A percentile compares a stretch with the other conserved stretches of the same genome.
Evolutionary conservation across 805 yeast genomes (phyloP).

Genomic region (Candida oleophila): DNA sequence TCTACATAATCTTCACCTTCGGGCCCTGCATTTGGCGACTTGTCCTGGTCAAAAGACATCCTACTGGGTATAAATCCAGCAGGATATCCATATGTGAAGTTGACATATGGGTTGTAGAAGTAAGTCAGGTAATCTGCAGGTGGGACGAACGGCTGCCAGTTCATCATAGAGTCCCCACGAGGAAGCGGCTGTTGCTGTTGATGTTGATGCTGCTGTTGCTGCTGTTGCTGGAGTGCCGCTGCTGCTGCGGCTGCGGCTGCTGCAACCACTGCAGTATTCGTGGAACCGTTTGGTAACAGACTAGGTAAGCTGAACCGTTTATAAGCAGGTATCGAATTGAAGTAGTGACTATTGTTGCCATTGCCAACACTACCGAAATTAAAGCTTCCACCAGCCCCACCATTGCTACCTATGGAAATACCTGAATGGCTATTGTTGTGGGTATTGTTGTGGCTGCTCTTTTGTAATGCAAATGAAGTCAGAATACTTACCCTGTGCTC

Average conservation of each 20-base stretch:
- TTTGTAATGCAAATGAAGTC: conserved; percentile 43
- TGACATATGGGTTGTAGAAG: conserved; percentile 1
- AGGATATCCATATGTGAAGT: conserved; percentile 3
- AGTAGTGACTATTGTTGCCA: not conserved
- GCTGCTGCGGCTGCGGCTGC: not conserved
- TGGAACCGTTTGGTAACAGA: not conserved
- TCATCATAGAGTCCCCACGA: not conserved
- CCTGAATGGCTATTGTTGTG: not conserved
- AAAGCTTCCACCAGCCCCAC: not conserved
- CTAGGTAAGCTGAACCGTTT: conserved; percentile 2
- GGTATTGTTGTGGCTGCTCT: conserved; percentile 11
- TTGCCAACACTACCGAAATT: not conserved
- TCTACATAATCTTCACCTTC: not conserved
- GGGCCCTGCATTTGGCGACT: not conserved
- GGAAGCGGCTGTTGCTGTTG: not conserved
- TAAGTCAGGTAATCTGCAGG: not conserved
- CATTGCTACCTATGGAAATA: no score
- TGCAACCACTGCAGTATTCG: not conserved
- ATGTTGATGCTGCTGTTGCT: not conserved
- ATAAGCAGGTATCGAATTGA: not conserved
- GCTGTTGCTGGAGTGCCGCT: not conserved
- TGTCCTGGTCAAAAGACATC: conserved; percentile 2
- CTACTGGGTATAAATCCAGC: conserved; percentile 1
- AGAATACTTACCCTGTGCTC: conserved; percentile 24
- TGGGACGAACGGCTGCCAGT: not conserved